A percentile compares a stretch with the other conserved stretches of the same genome.
These are phyloP conservation scores for Solanum gracilifrons DNA, from an alignment of 257 asterid genomes.

Conservation along the genomic window DNA sequence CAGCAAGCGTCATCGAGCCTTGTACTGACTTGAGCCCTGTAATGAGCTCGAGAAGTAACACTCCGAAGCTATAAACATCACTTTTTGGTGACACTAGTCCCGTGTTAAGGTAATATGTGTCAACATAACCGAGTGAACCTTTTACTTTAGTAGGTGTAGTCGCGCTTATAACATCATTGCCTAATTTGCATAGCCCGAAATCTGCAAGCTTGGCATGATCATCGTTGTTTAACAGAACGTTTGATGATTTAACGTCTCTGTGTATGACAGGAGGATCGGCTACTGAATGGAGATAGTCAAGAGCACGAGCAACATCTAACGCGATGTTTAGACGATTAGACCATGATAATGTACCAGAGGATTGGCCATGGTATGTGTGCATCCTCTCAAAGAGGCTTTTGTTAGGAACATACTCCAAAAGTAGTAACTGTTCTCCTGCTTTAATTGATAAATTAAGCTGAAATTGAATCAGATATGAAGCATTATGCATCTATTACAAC, in stretches of 20 bases:
- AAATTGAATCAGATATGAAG: not conserved
- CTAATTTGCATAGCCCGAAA: constrained; percentile 72
- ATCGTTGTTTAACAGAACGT: constrained; percentile 41
- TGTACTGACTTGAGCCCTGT: constrained; percentile 60
- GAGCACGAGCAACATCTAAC: constrained; percentile 61
- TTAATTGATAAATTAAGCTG: not conserved
- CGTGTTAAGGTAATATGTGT: constrained; percentile 43
- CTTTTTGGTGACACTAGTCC: constrained; percentile 59
- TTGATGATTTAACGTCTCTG: constrained; percentile 66
- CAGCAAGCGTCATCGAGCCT: constrained; percentile 60
- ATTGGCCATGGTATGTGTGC: constrained; percentile 56
- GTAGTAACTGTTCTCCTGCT: constrained; percentile 69
- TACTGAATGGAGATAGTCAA: constrained; percentile 61
- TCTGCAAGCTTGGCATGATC: constrained; percentile 64
- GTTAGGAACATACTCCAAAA: constrained; percentile 64
- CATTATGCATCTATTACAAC: not conserved
- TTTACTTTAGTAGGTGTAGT: constrained; percentile 47
- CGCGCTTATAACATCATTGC: constrained; percentile 32
- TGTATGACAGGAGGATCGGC: constrained; percentile 76
- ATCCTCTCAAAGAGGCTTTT: constrained; percentile 66
- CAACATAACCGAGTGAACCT: constrained; percentile 73
- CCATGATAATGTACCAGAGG: constrained; percentile 46
- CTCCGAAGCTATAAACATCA: constrained; percentile 77
- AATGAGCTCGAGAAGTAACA: constrained; percentile 51
- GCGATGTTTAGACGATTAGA: constrained; percentile 49